These are phyloP conservation scores for Globisporangium camurandrum DNA, from an alignment of 352 stramenopile species.

Conservation along the genomic window DNA sequence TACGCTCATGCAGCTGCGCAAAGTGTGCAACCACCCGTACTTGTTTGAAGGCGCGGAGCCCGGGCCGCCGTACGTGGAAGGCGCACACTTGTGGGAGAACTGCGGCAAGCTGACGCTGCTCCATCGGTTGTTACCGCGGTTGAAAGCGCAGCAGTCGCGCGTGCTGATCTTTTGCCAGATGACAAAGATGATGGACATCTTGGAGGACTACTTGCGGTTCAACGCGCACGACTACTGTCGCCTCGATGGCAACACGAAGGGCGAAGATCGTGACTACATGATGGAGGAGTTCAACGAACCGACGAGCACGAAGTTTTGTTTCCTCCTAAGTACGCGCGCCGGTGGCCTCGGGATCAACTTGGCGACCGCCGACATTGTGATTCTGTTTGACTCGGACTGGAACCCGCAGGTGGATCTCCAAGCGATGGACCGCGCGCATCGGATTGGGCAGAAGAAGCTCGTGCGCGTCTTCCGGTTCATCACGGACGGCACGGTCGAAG, in stretches of 20 bases:
- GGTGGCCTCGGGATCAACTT: conserved; percentile 98
- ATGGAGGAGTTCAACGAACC: conserved; percentile 99
- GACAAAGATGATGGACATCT: conserved; percentile 98
- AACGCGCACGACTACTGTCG: conserved; percentile 81
- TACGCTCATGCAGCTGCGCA: conserved; percentile 97
- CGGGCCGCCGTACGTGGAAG: conserved; percentile 95
- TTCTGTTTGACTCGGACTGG: conserved; percentile 98
- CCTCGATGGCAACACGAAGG: conserved; percentile 78
- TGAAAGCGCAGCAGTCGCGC: conserved; percentile 83
- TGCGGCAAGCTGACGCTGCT: conserved; percentile 97
- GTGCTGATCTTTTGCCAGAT: conserved; percentile 99
- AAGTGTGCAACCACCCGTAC: conserved; percentile 99
- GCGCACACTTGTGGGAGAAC: conserved; percentile 97
- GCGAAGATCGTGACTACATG: conserved; percentile 78
- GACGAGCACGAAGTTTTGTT: conserved; percentile 95
- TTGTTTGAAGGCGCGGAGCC: conserved; percentile 98
- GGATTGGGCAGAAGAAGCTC: conserved; percentile 97
- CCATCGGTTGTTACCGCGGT: conserved; percentile 87
- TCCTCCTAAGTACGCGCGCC: conserved; percentile 95
- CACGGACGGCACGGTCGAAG: conserved; percentile 96
- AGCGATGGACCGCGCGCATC: conserved; percentile 96
- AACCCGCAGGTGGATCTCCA: conserved; percentile 99
- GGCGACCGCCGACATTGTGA: conserved; percentile 98
- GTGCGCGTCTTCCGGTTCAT: conserved; percentile 99
- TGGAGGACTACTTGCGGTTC: conserved; percentile 98